Conservation (phyloP, 345 rosid genomes). For the Clarkia xantiana region DNA sequence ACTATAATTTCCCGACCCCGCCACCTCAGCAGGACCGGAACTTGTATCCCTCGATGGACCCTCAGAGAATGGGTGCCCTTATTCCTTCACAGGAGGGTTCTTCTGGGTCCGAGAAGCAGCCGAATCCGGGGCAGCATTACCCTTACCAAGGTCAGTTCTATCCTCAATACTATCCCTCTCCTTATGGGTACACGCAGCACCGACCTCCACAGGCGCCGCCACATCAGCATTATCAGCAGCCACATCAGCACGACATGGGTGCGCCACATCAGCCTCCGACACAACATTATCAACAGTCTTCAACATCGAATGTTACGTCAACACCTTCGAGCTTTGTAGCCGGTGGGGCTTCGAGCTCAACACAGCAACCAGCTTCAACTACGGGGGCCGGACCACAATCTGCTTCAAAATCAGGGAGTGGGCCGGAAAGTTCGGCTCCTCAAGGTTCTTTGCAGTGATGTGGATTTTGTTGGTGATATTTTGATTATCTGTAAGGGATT, state of each 20-base stretch:
- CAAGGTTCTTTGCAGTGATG: conserved; percentile 7
- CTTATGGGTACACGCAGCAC: conserved; percentile 45
- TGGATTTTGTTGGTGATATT: background rate
- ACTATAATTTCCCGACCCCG: conserved; percentile 51
- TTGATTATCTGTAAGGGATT: too few relatives aligned
- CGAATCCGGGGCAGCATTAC: conserved; percentile 36
- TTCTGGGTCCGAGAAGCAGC: conserved; percentile 19
- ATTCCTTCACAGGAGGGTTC: conserved; percentile 63
- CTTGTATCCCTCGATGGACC: conserved; percentile 91
- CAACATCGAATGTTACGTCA: conserved; percentile 20
- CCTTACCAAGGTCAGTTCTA: conserved; percentile 33
- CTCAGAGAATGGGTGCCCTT: conserved; percentile 93
- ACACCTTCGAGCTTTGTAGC: conserved; percentile 14
- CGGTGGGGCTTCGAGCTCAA: background rate
- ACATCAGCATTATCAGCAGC: conserved; percentile 42
- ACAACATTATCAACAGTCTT: conserved; percentile 8
- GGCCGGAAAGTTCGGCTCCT: conserved; percentile 2
- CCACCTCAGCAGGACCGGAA: conserved; percentile 61
- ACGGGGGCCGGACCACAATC: conserved; percentile 16
- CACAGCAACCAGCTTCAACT: conserved; percentile 9
- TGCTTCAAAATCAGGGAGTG: conserved; percentile 1
- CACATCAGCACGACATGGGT: conserved; percentile 4
- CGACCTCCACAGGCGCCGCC: conserved; percentile 27
- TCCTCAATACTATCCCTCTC: conserved; percentile 42
- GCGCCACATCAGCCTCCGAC: conserved; percentile 16